phyloP scores from a whole-genome alignment of 768 basidiomycete species.

The Panaeolus cyanescens region DNA sequence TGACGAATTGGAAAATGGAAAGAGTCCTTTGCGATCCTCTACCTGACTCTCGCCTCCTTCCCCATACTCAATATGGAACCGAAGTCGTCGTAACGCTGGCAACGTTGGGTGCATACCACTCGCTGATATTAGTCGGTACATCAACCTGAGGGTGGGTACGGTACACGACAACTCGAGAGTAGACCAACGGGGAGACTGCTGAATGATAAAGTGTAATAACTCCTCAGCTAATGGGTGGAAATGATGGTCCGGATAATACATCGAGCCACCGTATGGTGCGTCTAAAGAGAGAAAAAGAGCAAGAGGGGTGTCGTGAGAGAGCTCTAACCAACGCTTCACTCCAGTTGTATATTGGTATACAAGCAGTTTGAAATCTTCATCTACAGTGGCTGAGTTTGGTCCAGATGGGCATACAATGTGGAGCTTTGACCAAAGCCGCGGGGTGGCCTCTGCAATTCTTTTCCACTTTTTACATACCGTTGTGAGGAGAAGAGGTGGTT shows the following conservation, averaged over 20 bases:
- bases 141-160: not conserved
- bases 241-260: no score
- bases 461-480: constrained; percentile 21
- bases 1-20: not conserved
- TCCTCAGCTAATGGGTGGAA: not conserved
- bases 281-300: not conserved
- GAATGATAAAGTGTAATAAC: not conserved
- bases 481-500: constrained; percentile 20
- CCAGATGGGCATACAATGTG: constrained; percentile 8
- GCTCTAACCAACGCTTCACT: not conserved
- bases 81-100: not conserved
- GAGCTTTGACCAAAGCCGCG: constrained; percentile 19
- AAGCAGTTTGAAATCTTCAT: not conserved
- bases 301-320: not conserved
- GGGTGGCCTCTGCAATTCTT: constrained; percentile 16
- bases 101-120: not conserved
- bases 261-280: no score
- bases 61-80: no score
- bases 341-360: not conserved
- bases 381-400: not conserved
- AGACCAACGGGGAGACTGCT: not conserved
- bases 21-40: not conserved
- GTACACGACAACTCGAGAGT: not conserved
- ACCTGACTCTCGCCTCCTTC: no score
- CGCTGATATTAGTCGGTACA: not conserved